Percentiles rank a stretch among this genome's conserved stretches.
phyloP scores from a whole-genome alignment of 2,329 filamentous ascomycete genomes.

The Fusarium vanettenii region DNA sequence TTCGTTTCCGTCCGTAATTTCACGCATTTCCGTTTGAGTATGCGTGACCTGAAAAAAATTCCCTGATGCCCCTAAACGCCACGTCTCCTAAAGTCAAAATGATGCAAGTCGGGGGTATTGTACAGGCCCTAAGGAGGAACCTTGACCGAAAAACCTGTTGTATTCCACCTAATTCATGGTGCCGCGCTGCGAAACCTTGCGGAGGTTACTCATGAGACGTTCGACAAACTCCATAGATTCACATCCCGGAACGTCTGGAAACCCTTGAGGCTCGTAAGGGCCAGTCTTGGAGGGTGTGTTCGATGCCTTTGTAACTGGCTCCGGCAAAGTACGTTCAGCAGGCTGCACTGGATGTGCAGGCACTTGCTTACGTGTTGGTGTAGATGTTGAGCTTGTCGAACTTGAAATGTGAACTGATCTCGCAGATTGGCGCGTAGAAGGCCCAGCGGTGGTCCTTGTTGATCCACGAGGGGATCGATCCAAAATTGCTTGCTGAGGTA shows the following conservation, averaged over 20 bases:
- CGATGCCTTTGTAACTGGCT: not conserved
- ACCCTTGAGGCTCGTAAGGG: conserved; percentile 43
- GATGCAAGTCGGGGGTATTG: conserved; percentile 19
- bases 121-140: conserved; percentile 1
- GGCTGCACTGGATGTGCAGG: not conserved
- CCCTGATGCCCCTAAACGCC: conserved; percentile 23
- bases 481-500: not conserved
- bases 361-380: not conserved
- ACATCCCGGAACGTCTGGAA: conserved; percentile 55
- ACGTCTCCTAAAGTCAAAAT: conserved; percentile 13
- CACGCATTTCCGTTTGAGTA: not conserved
- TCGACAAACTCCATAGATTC: conserved; percentile 63
- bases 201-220: conserved; percentile 64
- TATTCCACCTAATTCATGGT: conserved; percentile 3
- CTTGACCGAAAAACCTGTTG: not conserved
- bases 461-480: not conserved
- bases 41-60: conserved; percentile 4
- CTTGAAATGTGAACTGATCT: not conserved
- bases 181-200: conserved; percentile 50
- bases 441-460: not conserved
- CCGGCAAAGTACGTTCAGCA: not conserved
- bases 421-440: not conserved
- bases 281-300: not conserved
- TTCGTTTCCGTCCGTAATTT: conserved; percentile 5
- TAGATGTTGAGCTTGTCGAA: not conserved